phyloP scores from a whole-genome alignment of 2,329 filamentous ascomycete species.

The Sordariomycetes sp. region DNA sequence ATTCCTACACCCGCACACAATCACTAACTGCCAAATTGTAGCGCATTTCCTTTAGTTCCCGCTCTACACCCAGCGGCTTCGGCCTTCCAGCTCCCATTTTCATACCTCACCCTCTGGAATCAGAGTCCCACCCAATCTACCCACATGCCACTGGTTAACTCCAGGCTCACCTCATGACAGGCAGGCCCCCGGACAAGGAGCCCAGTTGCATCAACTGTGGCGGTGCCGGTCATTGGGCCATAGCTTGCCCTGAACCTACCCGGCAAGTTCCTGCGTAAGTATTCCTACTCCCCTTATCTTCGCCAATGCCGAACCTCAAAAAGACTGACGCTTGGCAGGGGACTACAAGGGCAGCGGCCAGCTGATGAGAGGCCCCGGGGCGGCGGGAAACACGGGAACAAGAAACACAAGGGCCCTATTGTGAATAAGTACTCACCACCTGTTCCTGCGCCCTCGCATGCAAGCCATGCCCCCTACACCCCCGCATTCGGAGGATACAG shows the following conservation, averaged over 20 bases:
- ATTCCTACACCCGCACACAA: too few relatives aligned
- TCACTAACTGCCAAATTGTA: too few relatives aligned
- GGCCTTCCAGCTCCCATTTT: background rate
- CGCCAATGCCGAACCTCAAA: background rate
- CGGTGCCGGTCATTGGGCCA: constrained; percentile 35
- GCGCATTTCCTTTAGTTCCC: background rate
- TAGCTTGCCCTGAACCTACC: constrained; percentile 41
- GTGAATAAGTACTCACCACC: constrained; percentile 23
- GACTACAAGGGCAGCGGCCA: background rate
- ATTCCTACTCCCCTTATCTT: background rate
- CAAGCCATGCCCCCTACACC: constrained; percentile 1
- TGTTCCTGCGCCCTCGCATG: constrained; percentile 9
- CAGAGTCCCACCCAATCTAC: background rate
- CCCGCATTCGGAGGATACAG: constrained; percentile 9
- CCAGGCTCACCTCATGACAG: background rate
- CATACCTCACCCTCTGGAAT: background rate
- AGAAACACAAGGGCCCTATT: constrained; percentile 16
- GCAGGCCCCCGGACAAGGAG: constrained; percentile 12
- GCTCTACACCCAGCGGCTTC: background rate
- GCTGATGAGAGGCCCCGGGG: background rate
- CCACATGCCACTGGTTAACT: background rate
- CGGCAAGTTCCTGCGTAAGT: constrained; percentile 39
- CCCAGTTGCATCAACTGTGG: constrained; percentile 45
- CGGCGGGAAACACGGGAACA: background rate
- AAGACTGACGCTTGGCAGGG: constrained; percentile 17